Evolutionary conservation across 495 filamentous ascomycete species (phyloP), one percentile per base, ranked within the genome.

Genomic region (Schizothecium vesticola): DNA sequence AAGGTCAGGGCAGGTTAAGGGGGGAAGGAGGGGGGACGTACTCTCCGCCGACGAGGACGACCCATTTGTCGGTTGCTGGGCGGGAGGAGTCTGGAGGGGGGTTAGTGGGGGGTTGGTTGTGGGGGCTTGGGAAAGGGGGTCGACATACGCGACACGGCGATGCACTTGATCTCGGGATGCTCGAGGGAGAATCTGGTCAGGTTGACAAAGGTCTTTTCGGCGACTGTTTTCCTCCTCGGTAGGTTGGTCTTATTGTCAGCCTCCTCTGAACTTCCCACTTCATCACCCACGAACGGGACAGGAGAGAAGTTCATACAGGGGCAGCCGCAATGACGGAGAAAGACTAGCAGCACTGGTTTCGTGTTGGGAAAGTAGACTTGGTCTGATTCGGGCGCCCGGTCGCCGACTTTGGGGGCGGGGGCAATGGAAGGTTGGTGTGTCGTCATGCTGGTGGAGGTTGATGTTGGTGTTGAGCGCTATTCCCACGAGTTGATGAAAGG

Each of bases 241-340:
- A 33, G 31, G 31, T 12, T 12, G 69, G 11, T 10, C 4, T 25
- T 56, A 13, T 22, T 26, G 25, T 36, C n/a, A 61, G 24, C 9
- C 26, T n/a, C n/a, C n/a, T n/a, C n/a, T n/a, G n/a, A n/a, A n/a
- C n/a, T n/a, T n/a, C n/a, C n/a, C 7, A 28, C 12, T 36, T 4
- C 28, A 29, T 29, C 28, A 10, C 31, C 11, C 31, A 33, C 31
- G 13, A 19, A 43, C 13, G 43, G 25, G 33, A 1, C 23, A 10
- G 11, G 19, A 23, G 8, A 56, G 24, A 63, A 3, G 58, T 23
- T 72, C 81, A 62, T 77, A 86, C 86, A 89, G 9, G 86, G 87
- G 79, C 84, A 87, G 16, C 87, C 86, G 71, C 85, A 88, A 72
- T 88, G 86, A 26, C 87, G 77, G 5, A 90, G 74, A 72, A 89